Conservation (phyloP, 1,139 yeast species). For the Blastobotrys ciferrii region DNA sequence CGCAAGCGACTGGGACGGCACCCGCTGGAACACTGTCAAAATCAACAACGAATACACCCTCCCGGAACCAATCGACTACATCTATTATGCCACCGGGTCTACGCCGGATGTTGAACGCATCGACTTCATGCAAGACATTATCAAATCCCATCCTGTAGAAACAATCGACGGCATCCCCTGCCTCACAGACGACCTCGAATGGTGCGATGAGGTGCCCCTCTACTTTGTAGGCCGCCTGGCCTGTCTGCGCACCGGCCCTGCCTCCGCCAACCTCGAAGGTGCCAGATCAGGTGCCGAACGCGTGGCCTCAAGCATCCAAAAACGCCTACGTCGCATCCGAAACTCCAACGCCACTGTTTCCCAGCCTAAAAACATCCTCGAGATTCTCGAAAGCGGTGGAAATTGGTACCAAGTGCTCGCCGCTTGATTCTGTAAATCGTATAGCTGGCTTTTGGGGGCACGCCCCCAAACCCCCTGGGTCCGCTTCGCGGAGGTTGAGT, state of each 20-base stretch:
- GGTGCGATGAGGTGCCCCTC: conserved; percentile 44
- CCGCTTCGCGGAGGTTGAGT: no score
- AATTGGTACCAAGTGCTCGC: conserved; percentile 12
- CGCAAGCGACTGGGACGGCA: conserved; percentile 15
- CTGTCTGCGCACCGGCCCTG: conserved; percentile 46
- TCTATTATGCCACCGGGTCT: conserved; percentile 48
- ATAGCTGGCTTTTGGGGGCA: no score
- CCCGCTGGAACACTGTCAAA: conserved; percentile 12
- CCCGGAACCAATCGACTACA: conserved; percentile 36
- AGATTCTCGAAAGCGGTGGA: conserved; percentile 6
- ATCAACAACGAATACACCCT: conserved; percentile 21
- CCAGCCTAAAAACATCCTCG: background rate
- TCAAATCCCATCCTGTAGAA: conserved; percentile 36
- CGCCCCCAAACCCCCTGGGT: no score
- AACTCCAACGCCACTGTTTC: background rate
- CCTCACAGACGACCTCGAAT: conserved; percentile 47
- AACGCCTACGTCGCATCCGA: background rate
- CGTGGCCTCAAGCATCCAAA: conserved; percentile 31
- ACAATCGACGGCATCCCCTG: conserved; percentile 45
- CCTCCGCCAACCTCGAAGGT: conserved; percentile 51
- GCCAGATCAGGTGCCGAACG: conserved; percentile 50
- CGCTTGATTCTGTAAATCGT: no score
- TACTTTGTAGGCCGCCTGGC: conserved; percentile 49
- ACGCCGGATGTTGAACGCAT: conserved; percentile 34
- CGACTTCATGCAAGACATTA: conserved; percentile 36